Evolutionary conservation across 2,329 filamentous ascomycete species (phyloP), one percentile per base, ranked within the genome.

Genomic region (Zasmidium citrigriseum): DNA sequence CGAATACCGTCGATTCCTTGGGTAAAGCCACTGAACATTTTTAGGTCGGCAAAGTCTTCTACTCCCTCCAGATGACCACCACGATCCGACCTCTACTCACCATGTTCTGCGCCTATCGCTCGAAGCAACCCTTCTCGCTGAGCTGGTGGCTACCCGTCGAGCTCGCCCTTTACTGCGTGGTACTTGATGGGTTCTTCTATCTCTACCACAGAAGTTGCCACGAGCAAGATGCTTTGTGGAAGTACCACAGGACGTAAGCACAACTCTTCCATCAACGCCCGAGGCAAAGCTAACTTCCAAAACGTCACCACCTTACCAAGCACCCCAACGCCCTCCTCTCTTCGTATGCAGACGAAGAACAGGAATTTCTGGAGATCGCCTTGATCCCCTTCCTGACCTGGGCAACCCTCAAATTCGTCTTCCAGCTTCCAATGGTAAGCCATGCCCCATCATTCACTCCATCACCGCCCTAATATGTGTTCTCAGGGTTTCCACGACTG

Each of bases 171-270:
- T 80, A 80, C 58, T 72, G 71, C 2, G 70, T 79, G 51, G 66
- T 79, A 9, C 69, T 80, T 4, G 77, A 79, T 62, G 77, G 78
- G 49, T 80, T 76, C 75, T 78, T 77, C 64, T 78, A 78, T 64
- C 71, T 73, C 71, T 78, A 78, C 57, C 76, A 78, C 59, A 73
- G 77, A 2, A 46, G 70, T 16, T 78, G 77, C 74, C 77, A 79
- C 58, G 76, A 78, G 53, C 50, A 75, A 16, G 65, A 70, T 18
- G 64, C 57, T 1, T 68, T 79, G 12, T 79, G 77, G 77, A 71
- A 76, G 46, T 78, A 72, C 58, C 77, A 80, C 67, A 74, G 76
- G 51, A 47, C 23, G 29, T 38, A n/a, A 38, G n/a, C 10, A 38
- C 29, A 38, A 38, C 10, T n/a, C n/a, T n/a, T n/a, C n/a, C n/a